These are phyloP conservation scores for Polyrhizophydium stewartii DNA, from an alignment of 371 early-diverging fungal genomes.

Conservation along the genomic window DNA sequence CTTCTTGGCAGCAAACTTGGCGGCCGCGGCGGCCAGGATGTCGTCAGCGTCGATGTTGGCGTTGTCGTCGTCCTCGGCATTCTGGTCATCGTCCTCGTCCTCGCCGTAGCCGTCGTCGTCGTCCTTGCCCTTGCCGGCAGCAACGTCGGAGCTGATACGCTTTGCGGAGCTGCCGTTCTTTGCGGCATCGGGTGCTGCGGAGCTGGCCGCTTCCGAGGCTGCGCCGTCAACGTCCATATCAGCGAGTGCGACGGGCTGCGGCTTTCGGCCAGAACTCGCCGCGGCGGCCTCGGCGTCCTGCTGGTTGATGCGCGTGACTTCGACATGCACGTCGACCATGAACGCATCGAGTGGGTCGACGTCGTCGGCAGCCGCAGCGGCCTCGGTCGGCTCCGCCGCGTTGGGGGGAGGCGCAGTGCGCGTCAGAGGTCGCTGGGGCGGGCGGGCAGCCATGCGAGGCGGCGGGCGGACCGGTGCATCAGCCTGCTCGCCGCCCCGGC, in stretches of 20 bases:
- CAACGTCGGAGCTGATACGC: background rate
- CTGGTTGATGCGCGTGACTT: constrained; percentile 66
- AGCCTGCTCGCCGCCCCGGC: background rate
- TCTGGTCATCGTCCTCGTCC: constrained; percentile 12
- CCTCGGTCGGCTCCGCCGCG: background rate
- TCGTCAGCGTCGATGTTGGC: constrained; percentile 53
- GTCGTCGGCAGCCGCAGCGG: constrained; percentile 5
- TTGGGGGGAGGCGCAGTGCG: no score
- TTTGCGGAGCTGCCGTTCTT: background rate
- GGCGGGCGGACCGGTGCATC: no score
- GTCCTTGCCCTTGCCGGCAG: background rate
- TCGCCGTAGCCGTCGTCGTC: constrained; percentile 40
- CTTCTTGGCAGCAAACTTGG: constrained; percentile 77
- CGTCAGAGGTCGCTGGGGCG: no score
- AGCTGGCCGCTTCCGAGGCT: constrained; percentile 9
- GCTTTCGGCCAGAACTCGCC: no score
- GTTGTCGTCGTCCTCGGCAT: constrained; percentile 44
- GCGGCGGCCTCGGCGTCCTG: constrained; percentile 40
- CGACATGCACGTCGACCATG: constrained; percentile 76
- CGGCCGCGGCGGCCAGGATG: constrained; percentile 63
- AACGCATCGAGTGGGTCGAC: constrained; percentile 76
- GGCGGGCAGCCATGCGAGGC: background rate
- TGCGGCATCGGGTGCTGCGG: background rate
- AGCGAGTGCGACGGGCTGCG: background rate
- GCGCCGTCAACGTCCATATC: constrained; percentile 8